These are phyloP conservation scores for Trichoderma simmonsii DNA, from an alignment of 2,329 filamentous ascomycete species.

Conservation along the genomic window DNA sequence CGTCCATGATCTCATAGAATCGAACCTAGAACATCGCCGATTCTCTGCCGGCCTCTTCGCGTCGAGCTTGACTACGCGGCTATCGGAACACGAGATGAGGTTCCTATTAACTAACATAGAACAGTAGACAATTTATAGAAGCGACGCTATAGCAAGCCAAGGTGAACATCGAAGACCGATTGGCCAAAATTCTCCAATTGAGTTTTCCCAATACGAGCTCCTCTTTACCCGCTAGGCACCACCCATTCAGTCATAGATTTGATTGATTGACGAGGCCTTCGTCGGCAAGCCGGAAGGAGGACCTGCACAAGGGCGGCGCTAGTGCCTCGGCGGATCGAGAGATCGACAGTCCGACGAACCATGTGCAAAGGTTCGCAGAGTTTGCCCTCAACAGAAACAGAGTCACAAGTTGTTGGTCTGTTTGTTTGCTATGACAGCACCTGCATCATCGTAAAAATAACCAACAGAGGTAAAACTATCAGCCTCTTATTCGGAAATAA, in stretches of 20 bases:
- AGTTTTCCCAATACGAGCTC: not conserved
- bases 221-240: not conserved
- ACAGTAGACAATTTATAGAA: not conserved
- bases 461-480: not conserved
- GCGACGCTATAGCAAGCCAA: not conserved
- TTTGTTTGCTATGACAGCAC: not conserved
- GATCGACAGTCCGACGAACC: not conserved
- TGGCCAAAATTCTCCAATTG: not conserved
- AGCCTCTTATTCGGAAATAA: not conserved
- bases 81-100: not conserved
- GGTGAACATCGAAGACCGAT: not conserved
- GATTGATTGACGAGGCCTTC: not conserved
- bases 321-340: not conserved
- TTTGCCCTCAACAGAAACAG: not conserved
- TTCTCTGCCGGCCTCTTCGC: not conserved
- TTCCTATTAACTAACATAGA: too few relatives aligned
- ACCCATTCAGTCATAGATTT: not conserved
- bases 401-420: not conserved
- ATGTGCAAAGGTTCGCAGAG: not conserved
- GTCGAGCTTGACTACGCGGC: not conserved
- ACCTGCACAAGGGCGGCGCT: not conserved
- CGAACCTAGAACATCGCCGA: not conserved
- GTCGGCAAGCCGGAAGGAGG: not conserved
- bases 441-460: not conserved
- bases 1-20: not conserved